Percentiles rank a stretch among this genome's conserved stretches.
These are phyloP conservation scores for Eleusine coracana DNA, from an alignment of 176 grass and related monocot species.

Conservation along the genomic window DNA sequence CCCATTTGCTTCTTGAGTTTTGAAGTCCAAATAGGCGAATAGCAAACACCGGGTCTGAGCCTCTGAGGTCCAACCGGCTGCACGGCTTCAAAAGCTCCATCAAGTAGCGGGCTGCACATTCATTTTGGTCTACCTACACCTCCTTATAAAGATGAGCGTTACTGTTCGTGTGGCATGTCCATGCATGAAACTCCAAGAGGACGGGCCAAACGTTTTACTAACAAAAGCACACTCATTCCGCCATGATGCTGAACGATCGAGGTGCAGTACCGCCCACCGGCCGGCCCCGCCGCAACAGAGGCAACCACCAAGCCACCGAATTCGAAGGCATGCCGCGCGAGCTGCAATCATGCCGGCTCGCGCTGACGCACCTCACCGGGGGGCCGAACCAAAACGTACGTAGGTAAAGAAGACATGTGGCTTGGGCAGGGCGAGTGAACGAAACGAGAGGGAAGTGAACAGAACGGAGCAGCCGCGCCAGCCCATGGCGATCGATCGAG, in stretches of 20 bases:
- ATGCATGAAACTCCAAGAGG: not conserved
- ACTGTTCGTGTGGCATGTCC: not conserved
- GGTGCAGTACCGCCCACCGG: not conserved
- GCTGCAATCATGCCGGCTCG: slow-evolving; percentile 34
- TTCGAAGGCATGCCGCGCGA: not conserved
- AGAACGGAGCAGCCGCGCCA: not conserved
- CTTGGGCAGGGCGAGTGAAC: not conserved
- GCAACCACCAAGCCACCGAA: not conserved
- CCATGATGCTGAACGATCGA: not conserved
- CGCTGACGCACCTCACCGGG: not conserved
- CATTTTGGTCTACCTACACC: not conserved
- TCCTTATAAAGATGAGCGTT: no score
- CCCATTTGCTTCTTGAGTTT: no score
- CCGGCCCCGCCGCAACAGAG: slow-evolving; percentile 28
- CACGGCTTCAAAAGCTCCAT: no score
- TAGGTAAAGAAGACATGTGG: slow-evolving; percentile 10
- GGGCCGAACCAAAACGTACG: not conserved
- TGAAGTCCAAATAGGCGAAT: no score
- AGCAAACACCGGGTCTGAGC: no score
- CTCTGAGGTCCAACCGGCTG: no score
- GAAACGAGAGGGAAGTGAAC: slow-evolving; percentile 46
- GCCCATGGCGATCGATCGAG: not conserved
- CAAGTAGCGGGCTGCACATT: no score
- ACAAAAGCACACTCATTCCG: not conserved
- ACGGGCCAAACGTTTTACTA: not conserved